Base-by-base conservation (phyloP, 2,329 filamentous ascomycete genomes). In the Geosmithia putterillii region DNA sequence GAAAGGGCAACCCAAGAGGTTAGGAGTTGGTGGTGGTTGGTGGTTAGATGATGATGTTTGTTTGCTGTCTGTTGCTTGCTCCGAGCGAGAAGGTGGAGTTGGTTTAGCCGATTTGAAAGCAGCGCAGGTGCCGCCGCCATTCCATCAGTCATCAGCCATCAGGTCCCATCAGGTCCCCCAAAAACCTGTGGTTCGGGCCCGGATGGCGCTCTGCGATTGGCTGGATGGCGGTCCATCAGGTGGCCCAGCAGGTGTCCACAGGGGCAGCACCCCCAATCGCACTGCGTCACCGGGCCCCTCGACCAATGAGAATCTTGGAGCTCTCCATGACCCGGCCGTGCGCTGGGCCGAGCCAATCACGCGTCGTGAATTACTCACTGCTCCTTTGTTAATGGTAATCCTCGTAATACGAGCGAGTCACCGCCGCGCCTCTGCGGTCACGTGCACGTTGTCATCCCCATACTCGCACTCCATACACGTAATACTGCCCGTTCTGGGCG, bases 291-390 rank as follows among this genome's bases (percentile, higher is more conserved):
- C 28, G 28, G 28, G 10, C 28, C 28, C 10, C 10, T 14, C 10
- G 28, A 32, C 28, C 28, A 32, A 32, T 32, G 28, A 32, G 28
- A 32, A 32, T 12, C 28, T 32, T 32, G 6, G 28, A 32, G 28
- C 28, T 32, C 28, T 12, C 28, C 28, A 32, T 32, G 28, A 32
- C 28, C n/a, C 28, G 28, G 10, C 28, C 10, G 48, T 46, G 42
- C 20, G 19, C 18, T 22, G 39, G 25, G 39, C 52, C 50, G 50
- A 51, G 44, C 52, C 51, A 53, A 67, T 67, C 53, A 61, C 42
- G 41, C 14, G 2, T 12, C 15, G 14, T 41, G 47, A 45, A 58
- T 62, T 62, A 55, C 52, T 62, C 55, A 62, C 53, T 44, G 12
- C 22, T 20, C 19, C 19, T 38, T 18, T 6, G 36, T 38, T 21